Percentiles rank a stretch among this genome's conserved stretches.
Conservation (phyloP, 805 yeast species). For the Ogataea siamensis region DNA sequence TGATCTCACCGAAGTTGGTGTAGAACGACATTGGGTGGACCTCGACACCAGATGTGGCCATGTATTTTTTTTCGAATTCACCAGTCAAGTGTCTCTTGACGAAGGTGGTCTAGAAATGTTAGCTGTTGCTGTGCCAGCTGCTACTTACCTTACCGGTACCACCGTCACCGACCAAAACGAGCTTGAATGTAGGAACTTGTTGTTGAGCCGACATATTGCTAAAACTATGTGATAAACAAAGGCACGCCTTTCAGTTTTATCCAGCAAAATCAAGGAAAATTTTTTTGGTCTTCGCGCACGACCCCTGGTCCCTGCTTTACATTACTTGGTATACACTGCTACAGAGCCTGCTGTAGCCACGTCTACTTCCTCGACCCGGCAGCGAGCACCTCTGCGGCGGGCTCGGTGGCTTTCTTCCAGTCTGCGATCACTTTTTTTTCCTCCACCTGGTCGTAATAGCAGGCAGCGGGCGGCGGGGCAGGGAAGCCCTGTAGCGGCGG, state of each 20-base stretch:
- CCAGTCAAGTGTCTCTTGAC: conserved; percentile 99
- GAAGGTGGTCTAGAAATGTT: conserved; percentile 79
- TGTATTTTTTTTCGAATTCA: conserved; percentile 98
- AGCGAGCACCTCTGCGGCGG: neutral
- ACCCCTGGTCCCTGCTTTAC: neutral
- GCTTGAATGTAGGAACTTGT: conserved; percentile 94
- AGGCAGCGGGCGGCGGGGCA: conserved; percentile 37
- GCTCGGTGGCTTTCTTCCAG: conserved; percentile 2
- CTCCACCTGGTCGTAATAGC: conserved; percentile 22
- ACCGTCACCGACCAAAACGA: conserved; percentile 99
- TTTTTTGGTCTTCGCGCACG: conserved; percentile 8
- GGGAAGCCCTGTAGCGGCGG: conserved; percentile 35
- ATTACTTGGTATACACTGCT: neutral
- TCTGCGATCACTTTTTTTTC: conserved; percentile 19
- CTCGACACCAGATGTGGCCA: conserved; percentile 99
- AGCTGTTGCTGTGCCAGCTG: conserved; percentile 3
- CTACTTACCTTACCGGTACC: conserved; percentile 93
- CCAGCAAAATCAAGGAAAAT: conserved; percentile 12
- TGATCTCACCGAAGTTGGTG: conserved; percentile 98
- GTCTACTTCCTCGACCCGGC: neutral
- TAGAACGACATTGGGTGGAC: conserved; percentile 97
- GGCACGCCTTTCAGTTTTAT: conserved; percentile 10
- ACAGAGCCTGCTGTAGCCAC: neutral
- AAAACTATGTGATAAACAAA: conserved; percentile 6
- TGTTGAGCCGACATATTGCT: conserved; percentile 52